Percentiles rank a stretch among this genome's conserved stretches.
These are phyloP conservation scores for Neofusicoccum umdonicola DNA, from an alignment of 2,329 filamentous ascomycete species.

Conservation along the genomic window DNA sequence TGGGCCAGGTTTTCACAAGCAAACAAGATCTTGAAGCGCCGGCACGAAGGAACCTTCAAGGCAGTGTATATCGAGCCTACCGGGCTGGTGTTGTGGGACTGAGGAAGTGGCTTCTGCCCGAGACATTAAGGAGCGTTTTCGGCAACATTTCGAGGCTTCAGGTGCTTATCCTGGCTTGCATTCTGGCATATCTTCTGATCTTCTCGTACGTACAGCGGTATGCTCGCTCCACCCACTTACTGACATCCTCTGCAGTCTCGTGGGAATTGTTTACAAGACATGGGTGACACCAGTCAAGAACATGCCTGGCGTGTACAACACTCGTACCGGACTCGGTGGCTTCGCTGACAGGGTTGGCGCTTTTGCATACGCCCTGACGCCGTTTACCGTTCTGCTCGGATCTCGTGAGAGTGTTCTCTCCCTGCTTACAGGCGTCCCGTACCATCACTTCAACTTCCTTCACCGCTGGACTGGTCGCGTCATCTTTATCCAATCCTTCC, in stretches of 20 bases:
- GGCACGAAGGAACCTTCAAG: slow-evolving; percentile 22
- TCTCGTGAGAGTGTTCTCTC: slow-evolving; percentile 69
- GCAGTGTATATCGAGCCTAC: slow-evolving; percentile 27
- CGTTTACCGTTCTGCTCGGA: slow-evolving; percentile 65
- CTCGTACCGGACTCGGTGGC: slow-evolving; percentile 62
- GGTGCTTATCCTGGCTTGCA: slow-evolving; percentile 57
- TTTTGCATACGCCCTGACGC: slow-evolving; percentile 71
- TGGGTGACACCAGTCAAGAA: slow-evolving; percentile 69
- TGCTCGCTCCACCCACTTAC: background rate
- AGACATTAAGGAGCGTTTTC: slow-evolving; percentile 58
- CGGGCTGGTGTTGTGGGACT: slow-evolving; percentile 41
- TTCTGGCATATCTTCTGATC: slow-evolving; percentile 63
- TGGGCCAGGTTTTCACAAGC: slow-evolving; percentile 9
- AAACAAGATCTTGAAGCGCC: slow-evolving; percentile 24
- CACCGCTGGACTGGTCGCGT: slow-evolving; percentile 75
- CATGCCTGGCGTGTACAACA: slow-evolving; percentile 57
- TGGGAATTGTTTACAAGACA: slow-evolving; percentile 65
- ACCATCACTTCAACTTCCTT: slow-evolving; percentile 74
- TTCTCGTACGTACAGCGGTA: slow-evolving; percentile 50
- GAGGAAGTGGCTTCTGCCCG: slow-evolving; percentile 59
- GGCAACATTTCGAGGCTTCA: slow-evolving; percentile 68
- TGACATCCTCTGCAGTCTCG: slow-evolving; percentile 40
- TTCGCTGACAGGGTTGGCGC: slow-evolving; percentile 69
- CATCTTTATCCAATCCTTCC: slow-evolving; percentile 64
- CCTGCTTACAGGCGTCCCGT: slow-evolving; percentile 68